Evolutionary conservation across 306 rosid species (phyloP).

Genomic region (Pyrus bretschneideri): DNA sequence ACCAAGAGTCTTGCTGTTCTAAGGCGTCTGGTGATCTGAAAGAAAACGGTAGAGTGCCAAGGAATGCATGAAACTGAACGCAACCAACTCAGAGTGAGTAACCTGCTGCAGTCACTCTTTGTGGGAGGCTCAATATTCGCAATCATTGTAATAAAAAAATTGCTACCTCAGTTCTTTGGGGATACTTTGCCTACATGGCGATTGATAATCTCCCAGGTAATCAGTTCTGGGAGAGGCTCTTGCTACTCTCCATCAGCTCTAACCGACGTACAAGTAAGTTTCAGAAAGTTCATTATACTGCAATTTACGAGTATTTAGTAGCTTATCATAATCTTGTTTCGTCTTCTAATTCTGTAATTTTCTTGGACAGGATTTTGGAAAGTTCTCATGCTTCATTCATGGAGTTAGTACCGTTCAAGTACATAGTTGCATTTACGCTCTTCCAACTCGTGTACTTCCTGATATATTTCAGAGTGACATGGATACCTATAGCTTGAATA

Average conservation of each 20-base stretch:
- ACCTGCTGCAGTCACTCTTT: slow-evolving; percentile 36
- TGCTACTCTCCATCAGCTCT: slow-evolving; percentile 36
- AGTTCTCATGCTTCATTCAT: slow-evolving; percentile 35
- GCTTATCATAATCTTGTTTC: neutral
- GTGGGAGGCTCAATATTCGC: slow-evolving; percentile 23
- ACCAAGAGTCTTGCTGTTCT: slow-evolving; percentile 86
- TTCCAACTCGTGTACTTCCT: slow-evolving; percentile 31
- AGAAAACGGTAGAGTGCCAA: slow-evolving; percentile 74
- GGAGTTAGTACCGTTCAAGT: slow-evolving; percentile 38
- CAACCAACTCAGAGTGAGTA: slow-evolving; percentile 44
- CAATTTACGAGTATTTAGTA: too few species aligned
- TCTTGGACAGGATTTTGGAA: slow-evolving; percentile 34
- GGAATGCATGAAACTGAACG: slow-evolving; percentile 43
- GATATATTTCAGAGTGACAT: slow-evolving; percentile 40
- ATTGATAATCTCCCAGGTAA: slow-evolving; percentile 47
- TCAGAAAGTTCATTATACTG: neutral
- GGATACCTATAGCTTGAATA: slow-evolving; percentile 51
- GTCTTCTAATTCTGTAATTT: neutral
- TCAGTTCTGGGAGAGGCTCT: slow-evolving; percentile 42
- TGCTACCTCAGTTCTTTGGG: slow-evolving; percentile 46
- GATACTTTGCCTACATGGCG: slow-evolving; percentile 50
- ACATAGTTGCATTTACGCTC: slow-evolving; percentile 30
- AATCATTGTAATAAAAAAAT: slow-evolving; percentile 25
- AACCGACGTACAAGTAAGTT: slow-evolving; percentile 26
- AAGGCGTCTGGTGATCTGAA: slow-evolving; percentile 57